phyloP scores from a whole-genome alignment of 164 flowering plant species.

The Hamamelis virginiana region DNA sequence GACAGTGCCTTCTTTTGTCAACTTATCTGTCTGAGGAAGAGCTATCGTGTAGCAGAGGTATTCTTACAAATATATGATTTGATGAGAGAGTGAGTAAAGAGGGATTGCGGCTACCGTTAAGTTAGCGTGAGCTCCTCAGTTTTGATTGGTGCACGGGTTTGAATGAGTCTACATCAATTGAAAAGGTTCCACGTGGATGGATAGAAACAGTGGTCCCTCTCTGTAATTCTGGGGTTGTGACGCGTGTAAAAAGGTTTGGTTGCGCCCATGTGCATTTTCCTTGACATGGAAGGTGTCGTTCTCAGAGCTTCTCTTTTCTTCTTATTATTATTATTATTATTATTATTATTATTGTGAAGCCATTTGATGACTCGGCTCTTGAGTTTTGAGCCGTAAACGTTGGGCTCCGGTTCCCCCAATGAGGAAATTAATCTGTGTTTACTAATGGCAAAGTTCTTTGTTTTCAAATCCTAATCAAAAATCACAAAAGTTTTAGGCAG shows the following conservation, averaged over 20 bases:
- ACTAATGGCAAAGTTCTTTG: too few relatives aligned
- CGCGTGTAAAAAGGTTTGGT: slow-evolving; percentile 17
- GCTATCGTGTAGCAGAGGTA: background rate
- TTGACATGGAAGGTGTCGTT: slow-evolving; percentile 12
- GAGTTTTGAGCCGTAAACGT: too few relatives aligned
- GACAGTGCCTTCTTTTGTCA: background rate
- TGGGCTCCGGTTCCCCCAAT: too few relatives aligned
- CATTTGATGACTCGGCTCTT: too few relatives aligned
- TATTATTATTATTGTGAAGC: too few relatives aligned
- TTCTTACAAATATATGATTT: background rate
- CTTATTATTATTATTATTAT: too few relatives aligned
- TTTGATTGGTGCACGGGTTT: slow-evolving; percentile 11
- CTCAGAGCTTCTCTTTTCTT: too few relatives aligned
- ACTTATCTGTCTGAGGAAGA: too few relatives aligned
- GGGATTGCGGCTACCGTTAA: background rate
- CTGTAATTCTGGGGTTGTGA: slow-evolving; percentile 2
- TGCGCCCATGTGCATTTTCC: slow-evolving; percentile 34
- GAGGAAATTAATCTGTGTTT: too few relatives aligned
- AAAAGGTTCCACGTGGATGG: slow-evolving; percentile 15
- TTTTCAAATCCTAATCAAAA: too few relatives aligned
- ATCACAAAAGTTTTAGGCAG: too few relatives aligned
- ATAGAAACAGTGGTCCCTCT: slow-evolving; percentile 26
- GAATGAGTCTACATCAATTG: background rate
- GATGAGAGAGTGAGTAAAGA: background rate
- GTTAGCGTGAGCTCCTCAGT: background rate